phyloP scores from a whole-genome alignment of 805 yeast species.

The Kodamaea hsintzibuensis region DNA sequence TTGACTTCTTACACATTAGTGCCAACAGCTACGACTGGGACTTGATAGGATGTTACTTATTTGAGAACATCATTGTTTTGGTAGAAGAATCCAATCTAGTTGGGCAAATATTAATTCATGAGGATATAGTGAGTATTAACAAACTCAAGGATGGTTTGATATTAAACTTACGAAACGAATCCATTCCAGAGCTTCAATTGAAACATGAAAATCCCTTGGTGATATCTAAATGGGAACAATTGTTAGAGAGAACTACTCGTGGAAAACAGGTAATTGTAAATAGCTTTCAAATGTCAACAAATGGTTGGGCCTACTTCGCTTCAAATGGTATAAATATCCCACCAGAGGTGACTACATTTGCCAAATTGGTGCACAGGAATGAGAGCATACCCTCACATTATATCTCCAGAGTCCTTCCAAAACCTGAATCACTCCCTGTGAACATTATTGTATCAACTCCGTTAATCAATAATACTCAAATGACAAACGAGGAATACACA shows the following conservation, averaged over 20 bases:
- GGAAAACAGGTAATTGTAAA: constrained; percentile 10
- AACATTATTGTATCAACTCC: constrained; percentile 46
- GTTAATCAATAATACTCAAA: constrained; percentile 30
- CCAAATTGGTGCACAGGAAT: constrained; percentile 36
- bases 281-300: constrained; percentile 50
- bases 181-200: constrained; percentile 46
- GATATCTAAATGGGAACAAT: constrained; percentile 44
- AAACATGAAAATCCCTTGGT: constrained; percentile 30
- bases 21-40: constrained; percentile 47
- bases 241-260: constrained; percentile 17
- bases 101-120: constrained; percentile 42
- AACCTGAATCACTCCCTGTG: constrained; percentile 40
- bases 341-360: constrained; percentile 36
- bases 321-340: constrained; percentile 36
- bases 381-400: constrained; percentile 43
- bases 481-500: constrained; percentile 30
- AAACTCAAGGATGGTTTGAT: constrained; percentile 24
- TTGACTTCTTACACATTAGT: constrained; percentile 45
- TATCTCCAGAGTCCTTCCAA: constrained; percentile 39
- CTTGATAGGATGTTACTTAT: constrained; percentile 30
- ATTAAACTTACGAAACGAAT: constrained; percentile 39
- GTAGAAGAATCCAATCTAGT: constrained; percentile 26
- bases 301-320: constrained; percentile 45
- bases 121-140: constrained; percentile 35
- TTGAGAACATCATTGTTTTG: constrained; percentile 31